Base-by-base conservation (phyloP, 148 eudicot species). In the Salicornia ramosissima region DNA sequence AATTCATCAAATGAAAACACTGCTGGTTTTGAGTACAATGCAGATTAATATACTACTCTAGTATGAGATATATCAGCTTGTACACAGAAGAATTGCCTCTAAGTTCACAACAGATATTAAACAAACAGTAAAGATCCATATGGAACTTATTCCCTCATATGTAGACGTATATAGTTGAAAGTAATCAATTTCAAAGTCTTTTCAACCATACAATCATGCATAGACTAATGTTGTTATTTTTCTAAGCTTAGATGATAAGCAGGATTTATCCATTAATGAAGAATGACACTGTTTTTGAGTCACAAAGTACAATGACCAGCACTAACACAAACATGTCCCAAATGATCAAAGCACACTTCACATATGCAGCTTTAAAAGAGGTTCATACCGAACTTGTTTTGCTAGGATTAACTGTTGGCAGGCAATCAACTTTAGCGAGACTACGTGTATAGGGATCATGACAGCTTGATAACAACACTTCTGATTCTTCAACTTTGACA, bases 401-500 rank as follows among this genome's bases (percentile, higher is more conserved):
- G 67, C 67, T 64, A 31, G 43, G 68, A 76, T 71, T 67, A 73
- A 68, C 80, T 59, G 71, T 47, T 57, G 29, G 72, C 57, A 31
- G 42, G 67, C 34, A 47, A 72, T 63, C 74, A 67, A 49, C 73
- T 69, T 60, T 71, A 67, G 28, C 50, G 79, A 64, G 73, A 61
- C 59, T 60, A 62, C 49, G 28, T 58, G 46, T 57, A 34, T 64
- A 22, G 26, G 67, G 36, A 60, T 26, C 53, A 26, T 61, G 79
- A 76, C 52, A 65, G 72, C 76, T 80, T 64, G 78, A 74, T 76
- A 79, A 74, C 67, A 91, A 79, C 63, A 39, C 68, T 75, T 83
- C 77, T 52, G 73, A 75, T 53, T 91, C 90, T 65, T 85, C 85
- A 59, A 87, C 76, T 74, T 84, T 81, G 61, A 88, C 79, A 55